Percentiles rank a stretch among this genome's conserved stretches.
Conservation (phyloP, 2,329 filamentous ascomycete species). For the Aspergillus pseudonomiae region DNA sequence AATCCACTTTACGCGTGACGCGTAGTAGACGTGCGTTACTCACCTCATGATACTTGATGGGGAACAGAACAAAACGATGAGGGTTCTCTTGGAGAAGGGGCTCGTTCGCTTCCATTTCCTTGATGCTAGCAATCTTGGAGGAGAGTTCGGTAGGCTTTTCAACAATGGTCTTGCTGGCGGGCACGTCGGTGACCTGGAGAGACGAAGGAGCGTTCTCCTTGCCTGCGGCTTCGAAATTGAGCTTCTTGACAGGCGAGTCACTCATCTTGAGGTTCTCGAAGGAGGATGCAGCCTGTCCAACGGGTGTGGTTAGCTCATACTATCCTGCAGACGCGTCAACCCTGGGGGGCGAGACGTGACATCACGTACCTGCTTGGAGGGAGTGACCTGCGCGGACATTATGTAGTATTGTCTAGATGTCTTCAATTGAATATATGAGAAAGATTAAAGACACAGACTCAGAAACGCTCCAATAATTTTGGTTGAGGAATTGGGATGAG, state of each 20-base stretch:
- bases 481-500: conserved; percentile 27
- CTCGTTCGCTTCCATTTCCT: conserved; percentile 76
- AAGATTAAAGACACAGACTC: conserved; percentile 25
- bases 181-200: conserved; percentile 53
- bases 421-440: conserved; percentile 32
- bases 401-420: conserved; percentile 22
- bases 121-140: conserved; percentile 56
- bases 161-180: conserved; percentile 59
- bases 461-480: conserved; percentile 17
- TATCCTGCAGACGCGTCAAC: conserved; percentile 36
- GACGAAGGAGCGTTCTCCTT: conserved; percentile 77
- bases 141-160: conserved; percentile 47
- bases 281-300: conserved; percentile 74
- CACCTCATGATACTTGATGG: conserved; percentile 99
- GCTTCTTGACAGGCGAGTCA: conserved; percentile 88
- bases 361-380: conserved; percentile 70
- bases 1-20: conserved; percentile 70
- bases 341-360: conserved; percentile 37
- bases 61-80: conserved; percentile 94
- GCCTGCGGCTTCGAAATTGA: conserved; percentile 71
- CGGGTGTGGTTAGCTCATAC: conserved; percentile 42
- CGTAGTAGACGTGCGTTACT: conserved; percentile 56
- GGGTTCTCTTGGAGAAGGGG: conserved; percentile 94
- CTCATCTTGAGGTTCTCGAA: conserved; percentile 86
- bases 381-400: conserved; percentile 79